These are phyloP conservation scores for Metschnikowia shivogae DNA, from an alignment of 805 yeast genomes.

Conservation along the genomic window DNA sequence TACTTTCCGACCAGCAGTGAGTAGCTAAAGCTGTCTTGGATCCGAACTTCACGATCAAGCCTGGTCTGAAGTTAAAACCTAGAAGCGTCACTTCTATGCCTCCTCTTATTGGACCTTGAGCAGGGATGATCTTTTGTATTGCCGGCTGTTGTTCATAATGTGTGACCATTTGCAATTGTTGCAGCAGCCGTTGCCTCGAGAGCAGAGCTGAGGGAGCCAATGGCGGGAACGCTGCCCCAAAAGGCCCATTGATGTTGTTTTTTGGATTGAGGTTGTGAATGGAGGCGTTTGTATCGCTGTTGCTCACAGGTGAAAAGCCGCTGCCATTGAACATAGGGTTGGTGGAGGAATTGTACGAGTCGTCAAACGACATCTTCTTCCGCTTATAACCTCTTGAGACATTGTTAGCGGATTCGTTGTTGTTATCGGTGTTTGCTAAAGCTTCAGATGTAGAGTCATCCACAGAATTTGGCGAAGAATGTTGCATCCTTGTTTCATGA, in stretches of 20 bases:
- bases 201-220: slow-evolving; percentile 7
- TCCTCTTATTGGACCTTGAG: slow-evolving; percentile 93
- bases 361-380: slow-evolving; percentile 46
- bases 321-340: slow-evolving; percentile 40
- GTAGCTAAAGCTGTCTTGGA: slow-evolving; percentile 74
- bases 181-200: slow-evolving; percentile 17
- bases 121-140: slow-evolving; percentile 86
- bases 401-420: slow-evolving; percentile 20
- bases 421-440: slow-evolving; percentile 35
- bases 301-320: slow-evolving; percentile 44
- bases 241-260: not conserved
- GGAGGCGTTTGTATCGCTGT: slow-evolving; percentile 41
- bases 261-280: slow-evolving; percentile 16
- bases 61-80: slow-evolving; percentile 83
- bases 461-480: slow-evolving; percentile 52
- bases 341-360: slow-evolving; percentile 32
- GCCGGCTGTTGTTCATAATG: slow-evolving; percentile 15
- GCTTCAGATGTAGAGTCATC: slow-evolving; percentile 59
- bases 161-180: slow-evolving; percentile 11
- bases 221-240: slow-evolving; percentile 3
- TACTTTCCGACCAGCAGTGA: slow-evolving; percentile 93
- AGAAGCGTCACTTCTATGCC: slow-evolving; percentile 92
- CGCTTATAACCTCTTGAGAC: slow-evolving; percentile 40
- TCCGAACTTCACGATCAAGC: slow-evolving; percentile 83
- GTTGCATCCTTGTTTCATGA: not conserved